These are phyloP conservation scores for Epichloe elymi DNA, from an alignment of 2,329 filamentous ascomycete species.

Conservation along the genomic window DNA sequence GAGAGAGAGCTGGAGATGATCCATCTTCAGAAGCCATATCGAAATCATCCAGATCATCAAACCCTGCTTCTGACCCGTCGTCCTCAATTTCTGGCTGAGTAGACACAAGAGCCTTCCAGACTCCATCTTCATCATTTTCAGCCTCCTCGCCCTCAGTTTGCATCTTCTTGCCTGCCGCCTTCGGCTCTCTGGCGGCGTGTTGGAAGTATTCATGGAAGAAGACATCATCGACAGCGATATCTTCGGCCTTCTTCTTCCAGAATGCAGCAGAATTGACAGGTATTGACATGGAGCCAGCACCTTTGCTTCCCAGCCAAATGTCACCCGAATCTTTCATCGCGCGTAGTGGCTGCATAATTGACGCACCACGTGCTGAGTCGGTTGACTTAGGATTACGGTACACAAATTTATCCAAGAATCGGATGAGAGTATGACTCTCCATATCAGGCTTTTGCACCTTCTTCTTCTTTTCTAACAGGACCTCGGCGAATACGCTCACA, in stretches of 20 bases:
- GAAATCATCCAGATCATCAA: slow-evolving; percentile 35
- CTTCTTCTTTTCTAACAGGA: slow-evolving; percentile 53
- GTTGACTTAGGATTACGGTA: slow-evolving; percentile 81
- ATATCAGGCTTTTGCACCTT: slow-evolving; percentile 83
- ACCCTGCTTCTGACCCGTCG: slow-evolving; percentile 38
- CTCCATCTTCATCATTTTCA: slow-evolving; percentile 59
- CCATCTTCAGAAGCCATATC: slow-evolving; percentile 37
- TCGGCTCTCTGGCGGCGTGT: slow-evolving; percentile 49
- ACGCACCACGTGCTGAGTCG: slow-evolving; percentile 57
- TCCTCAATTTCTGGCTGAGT: slow-evolving; percentile 53
- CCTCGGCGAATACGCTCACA: slow-evolving; percentile 68
- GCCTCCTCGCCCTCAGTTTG: slow-evolving; percentile 33
- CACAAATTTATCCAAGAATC: slow-evolving; percentile 97
- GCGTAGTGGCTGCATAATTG: slow-evolving; percentile 88
- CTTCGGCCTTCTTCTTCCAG: slow-evolving; percentile 79
- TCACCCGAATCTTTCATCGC: slow-evolving; percentile 39
- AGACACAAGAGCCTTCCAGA: slow-evolving; percentile 82
- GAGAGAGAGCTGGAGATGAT: slow-evolving; percentile 19
- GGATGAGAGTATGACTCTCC: slow-evolving; percentile 77
- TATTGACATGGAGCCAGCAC: slow-evolving; percentile 21
- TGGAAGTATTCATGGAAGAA: slow-evolving; percentile 99
- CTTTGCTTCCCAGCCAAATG: slow-evolving; percentile 41
- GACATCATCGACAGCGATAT: slow-evolving; percentile 81
- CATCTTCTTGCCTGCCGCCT: slow-evolving; percentile 38
- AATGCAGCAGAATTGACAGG: slow-evolving; percentile 76